Conservation (phyloP, 352 stramenopile species). For the Thalassiosira mediterranea region DNA sequence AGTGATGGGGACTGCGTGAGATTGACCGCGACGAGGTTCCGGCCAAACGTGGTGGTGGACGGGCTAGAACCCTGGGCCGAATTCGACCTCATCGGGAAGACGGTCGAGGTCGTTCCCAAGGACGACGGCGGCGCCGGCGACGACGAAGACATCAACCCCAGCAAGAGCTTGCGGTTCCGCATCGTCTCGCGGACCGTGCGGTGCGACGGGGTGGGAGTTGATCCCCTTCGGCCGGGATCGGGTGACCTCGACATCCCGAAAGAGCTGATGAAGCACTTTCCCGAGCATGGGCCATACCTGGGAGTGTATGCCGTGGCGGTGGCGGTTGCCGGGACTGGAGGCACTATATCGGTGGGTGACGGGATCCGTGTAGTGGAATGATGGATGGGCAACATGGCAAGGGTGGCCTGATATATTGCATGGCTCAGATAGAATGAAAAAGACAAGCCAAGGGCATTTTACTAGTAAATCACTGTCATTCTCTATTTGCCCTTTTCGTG, state of each 20-base stretch:
- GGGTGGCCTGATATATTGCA: too few species aligned
- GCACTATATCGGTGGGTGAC: constrained; percentile 46
- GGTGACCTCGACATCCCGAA: constrained; percentile 49
- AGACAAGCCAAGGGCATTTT: too few species aligned
- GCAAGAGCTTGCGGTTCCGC: constrained; percentile 13
- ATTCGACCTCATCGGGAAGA: constrained; percentile 65
- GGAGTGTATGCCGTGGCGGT: constrained; percentile 65
- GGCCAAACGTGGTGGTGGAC: constrained; percentile 65
- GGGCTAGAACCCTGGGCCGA: constrained; percentile 55
- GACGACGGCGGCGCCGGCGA: neutral
- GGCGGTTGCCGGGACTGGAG: neutral
- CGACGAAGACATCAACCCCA: neutral
- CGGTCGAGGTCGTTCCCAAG: constrained; percentile 20
- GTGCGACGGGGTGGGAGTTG: constrained; percentile 58
- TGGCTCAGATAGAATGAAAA: too few species aligned
- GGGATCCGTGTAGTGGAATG: constrained; percentile 23
- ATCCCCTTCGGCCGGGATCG: constrained; percentile 42
- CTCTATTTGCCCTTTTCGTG: too few species aligned
- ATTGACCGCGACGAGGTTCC: constrained; percentile 50
- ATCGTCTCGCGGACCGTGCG: constrained; percentile 54
- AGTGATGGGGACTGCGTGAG: neutral
- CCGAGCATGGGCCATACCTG: constrained; percentile 65
- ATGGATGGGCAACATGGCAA: too few species aligned
- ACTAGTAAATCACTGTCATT: too few species aligned
- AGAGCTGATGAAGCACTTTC: constrained; percentile 60